Base-by-base conservation (phyloP, 306 rosid genomes). In the Quercus bicolor region DNA sequence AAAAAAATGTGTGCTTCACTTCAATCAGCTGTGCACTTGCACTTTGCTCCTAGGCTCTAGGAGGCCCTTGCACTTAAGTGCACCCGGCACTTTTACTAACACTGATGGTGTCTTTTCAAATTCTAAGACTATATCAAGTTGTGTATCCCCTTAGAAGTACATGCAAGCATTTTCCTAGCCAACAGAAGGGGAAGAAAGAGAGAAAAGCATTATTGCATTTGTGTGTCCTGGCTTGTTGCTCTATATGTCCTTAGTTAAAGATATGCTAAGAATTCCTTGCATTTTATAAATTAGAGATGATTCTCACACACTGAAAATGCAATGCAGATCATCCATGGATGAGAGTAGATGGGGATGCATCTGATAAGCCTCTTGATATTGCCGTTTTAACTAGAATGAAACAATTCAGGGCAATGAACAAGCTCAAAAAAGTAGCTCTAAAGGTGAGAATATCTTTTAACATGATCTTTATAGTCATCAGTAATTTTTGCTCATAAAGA, bases 351-450 rank as follows among this genome's bases (percentile, higher is more conserved):
- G 98, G 98, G 31, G 91, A 81, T 73, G 97, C 97, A 86, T 85
- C 98, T 48, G 97, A 94, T 84, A 87, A 91, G 85, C 98, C 98
- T 75, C 95, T 94, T 84, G 98, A 94, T 85, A 86, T 88, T 88
- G 93, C 97, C 73, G 98, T 94, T 78, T 85, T 94, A 79, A 75
- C 90, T 68, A 91, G 98, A 91, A 91, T 94, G 93, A 94, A 94
- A 71, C 98, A 94, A 88, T 94, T 94, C 85, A 88, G 97, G 65
- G 98, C 98, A 81, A 94, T 92, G 98, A 94, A 94, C 93, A 94
- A 92, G 85, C 92, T 94, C 59, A 94, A 94, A 84, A 92, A 94
- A 91, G 97, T 94, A 56, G 98, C 98, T 76, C 80, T 94, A 72
- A 92, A 94, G 97, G 98, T 95, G 78, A 71, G 80, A 72, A 43